These are phyloP conservation scores for Saccharomycopsis javanensis DNA, from an alignment of 805 yeast species.

Conservation along the genomic window DNA sequence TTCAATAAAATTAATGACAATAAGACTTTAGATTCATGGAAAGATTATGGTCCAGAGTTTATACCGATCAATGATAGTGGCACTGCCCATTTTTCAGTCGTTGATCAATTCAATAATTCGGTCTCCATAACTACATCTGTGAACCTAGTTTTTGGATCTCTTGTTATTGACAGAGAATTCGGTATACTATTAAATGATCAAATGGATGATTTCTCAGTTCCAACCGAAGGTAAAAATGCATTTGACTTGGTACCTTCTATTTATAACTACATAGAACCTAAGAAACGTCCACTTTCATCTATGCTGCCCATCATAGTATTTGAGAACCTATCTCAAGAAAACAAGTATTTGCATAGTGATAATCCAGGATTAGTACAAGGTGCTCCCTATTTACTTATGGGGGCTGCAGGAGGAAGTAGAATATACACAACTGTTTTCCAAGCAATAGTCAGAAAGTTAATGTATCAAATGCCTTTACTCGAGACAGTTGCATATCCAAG, in stretches of 20 bases:
- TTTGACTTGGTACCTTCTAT: slow-evolving; percentile 75
- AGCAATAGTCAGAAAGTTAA: slow-evolving; percentile 59
- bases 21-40: slow-evolving; percentile 54
- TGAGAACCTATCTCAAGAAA: slow-evolving; percentile 22
- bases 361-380: slow-evolving; percentile 24
- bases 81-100: slow-evolving; percentile 76
- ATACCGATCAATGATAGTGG: slow-evolving; percentile 79
- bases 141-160: slow-evolving; percentile 73
- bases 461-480: slow-evolving; percentile 47
- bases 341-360: background rate
- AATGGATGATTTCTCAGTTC: slow-evolving; percentile 90
- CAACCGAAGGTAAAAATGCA: slow-evolving; percentile 51
- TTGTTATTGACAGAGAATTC: slow-evolving; percentile 69
- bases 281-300: slow-evolving; percentile 77
- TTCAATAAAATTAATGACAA: slow-evolving; percentile 41
- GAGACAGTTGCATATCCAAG: slow-evolving; percentile 74
- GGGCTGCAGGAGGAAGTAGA: slow-evolving; percentile 92
- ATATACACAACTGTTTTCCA: slow-evolving; percentile 78
- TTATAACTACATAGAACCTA: slow-evolving; percentile 67
- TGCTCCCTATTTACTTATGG: slow-evolving; percentile 57
- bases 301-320: slow-evolving; percentile 67
- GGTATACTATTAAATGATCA: slow-evolving; percentile 81
- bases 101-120: slow-evolving; percentile 67
- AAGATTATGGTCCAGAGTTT: slow-evolving; percentile 68
- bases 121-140: slow-evolving; percentile 85